Conservation (phyloP, 345 rosid genomes). For the Geranium rotundifolium region DNA sequence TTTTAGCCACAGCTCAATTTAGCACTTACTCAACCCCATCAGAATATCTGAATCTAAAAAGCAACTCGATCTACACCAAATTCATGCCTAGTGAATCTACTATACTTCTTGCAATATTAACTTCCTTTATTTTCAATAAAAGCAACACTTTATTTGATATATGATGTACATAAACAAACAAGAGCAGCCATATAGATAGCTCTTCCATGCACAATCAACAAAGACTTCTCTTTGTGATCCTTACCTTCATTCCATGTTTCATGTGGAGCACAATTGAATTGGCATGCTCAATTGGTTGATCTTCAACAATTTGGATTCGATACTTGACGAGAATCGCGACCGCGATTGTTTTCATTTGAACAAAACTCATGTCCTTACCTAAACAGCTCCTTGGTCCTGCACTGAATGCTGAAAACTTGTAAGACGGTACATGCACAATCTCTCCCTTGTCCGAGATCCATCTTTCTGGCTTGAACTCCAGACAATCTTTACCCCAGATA, state of each 20-base stretch:
- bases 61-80: too few relatives aligned
- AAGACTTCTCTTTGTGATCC: conserved; percentile 24
- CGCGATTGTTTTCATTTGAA: conserved; percentile 86
- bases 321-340: conserved; percentile 69
- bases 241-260: conserved; percentile 72
- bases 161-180: too few relatives aligned
- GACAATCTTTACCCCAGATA: conserved; percentile 83
- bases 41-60: too few relatives aligned
- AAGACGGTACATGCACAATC: conserved; percentile 46
- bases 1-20: too few relatives aligned
- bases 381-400: conserved; percentile 88
- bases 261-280: conserved; percentile 34
- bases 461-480: conserved; percentile 77
- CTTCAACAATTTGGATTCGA: conserved; percentile 45
- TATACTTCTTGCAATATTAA: too few relatives aligned
- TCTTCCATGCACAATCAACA: too few relatives aligned
- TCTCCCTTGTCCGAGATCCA: conserved; percentile 61
- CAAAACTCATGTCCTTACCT: conserved; percentile 76
- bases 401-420: conserved; percentile 77
- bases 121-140: too few relatives aligned
- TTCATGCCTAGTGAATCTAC: too few relatives aligned
- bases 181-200: too few relatives aligned
- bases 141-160: too few relatives aligned
- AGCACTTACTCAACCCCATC: too few relatives aligned
- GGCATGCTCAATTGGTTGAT: conserved; percentile 60